phyloP scores from a whole-genome alignment of 2,329 filamentous ascomycete genomes.

The Nannizzia gypsea region DNA sequence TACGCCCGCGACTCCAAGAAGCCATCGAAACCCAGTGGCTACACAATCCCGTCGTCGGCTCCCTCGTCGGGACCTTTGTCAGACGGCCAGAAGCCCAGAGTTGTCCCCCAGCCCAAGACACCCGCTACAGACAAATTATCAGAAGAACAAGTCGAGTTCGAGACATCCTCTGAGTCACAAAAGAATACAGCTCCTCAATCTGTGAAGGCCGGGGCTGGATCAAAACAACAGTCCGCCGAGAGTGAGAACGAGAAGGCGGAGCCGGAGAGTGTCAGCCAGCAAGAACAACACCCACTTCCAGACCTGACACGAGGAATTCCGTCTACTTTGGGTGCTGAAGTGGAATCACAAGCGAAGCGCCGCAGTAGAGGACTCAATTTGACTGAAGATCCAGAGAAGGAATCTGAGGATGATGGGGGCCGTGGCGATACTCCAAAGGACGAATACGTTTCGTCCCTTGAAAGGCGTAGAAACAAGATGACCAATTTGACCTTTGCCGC shows the following conservation, averaged over 20 bases:
- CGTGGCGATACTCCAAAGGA: constrained; percentile 57
- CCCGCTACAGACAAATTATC: constrained; percentile 19
- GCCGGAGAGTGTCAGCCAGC: not conserved
- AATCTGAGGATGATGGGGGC: constrained; percentile 39
- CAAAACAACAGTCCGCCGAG: constrained; percentile 13
- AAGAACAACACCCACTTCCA: constrained; percentile 52
- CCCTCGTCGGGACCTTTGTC: constrained; percentile 12
- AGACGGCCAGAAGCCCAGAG: constrained; percentile 20
- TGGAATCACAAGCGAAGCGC: constrained; percentile 34
- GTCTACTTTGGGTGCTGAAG: constrained; percentile 74
- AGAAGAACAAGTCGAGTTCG: constrained; percentile 30
- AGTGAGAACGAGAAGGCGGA: not conserved
- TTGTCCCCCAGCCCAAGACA: constrained; percentile 8
- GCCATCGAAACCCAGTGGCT: constrained; percentile 21
- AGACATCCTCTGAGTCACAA: constrained; percentile 24
- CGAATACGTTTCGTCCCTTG: constrained; percentile 81
- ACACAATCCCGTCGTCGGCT: constrained; percentile 15
- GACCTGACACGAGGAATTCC: constrained; percentile 92
- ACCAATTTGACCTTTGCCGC: constrained; percentile 62
- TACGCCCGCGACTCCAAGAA: constrained; percentile 30
- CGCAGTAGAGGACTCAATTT: constrained; percentile 36
- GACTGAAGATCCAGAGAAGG: constrained; percentile 38
- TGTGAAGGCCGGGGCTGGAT: constrained; percentile 17
- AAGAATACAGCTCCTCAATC: constrained; percentile 22
- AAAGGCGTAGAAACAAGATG: constrained; percentile 64